Conservation (phyloP, 2,329 filamentous ascomycete genomes). For the Ramularia collo-cygni region DNA sequence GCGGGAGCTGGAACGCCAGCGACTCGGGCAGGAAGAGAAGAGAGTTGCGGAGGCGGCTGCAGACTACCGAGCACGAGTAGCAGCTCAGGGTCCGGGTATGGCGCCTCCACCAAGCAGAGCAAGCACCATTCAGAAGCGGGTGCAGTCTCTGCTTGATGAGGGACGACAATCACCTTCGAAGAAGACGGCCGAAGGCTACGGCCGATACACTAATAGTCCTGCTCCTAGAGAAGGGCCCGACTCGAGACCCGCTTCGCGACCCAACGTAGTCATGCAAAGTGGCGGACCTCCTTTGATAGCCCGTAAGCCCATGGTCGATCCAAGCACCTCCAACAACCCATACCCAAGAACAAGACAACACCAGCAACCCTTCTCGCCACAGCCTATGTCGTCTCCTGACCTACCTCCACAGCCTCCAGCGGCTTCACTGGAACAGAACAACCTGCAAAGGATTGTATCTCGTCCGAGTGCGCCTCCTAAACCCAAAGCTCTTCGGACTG, state of each 20-base stretch:
- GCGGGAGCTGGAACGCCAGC: conserved; percentile 76
- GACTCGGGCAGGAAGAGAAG: conserved; percentile 79
- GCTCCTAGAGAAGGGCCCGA: conserved; percentile 3
- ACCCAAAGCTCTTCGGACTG: conserved; percentile 51
- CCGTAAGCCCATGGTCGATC: conserved; percentile 17
- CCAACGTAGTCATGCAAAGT: conserved; percentile 9
- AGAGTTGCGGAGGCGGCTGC: conserved; percentile 82
- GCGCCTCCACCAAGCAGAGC: conserved; percentile 56
- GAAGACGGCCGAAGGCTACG: conserved; percentile 81
- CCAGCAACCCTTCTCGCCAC: conserved; percentile 4
- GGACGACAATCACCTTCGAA: conserved; percentile 53
- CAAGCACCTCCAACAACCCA: conserved; percentile 16
- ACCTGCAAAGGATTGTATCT: conserved; percentile 25
- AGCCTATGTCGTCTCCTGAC: background rate
- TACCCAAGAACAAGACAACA: conserved; percentile 21
- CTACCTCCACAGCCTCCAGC: conserved; percentile 6
- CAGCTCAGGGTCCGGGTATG: conserved; percentile 51
- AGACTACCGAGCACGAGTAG: conserved; percentile 73
- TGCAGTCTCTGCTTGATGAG: conserved; percentile 78
- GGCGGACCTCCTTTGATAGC: conserved; percentile 19
- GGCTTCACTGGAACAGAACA: conserved; percentile 5
- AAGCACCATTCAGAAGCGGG: conserved; percentile 83
- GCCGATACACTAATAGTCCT: conserved; percentile 64
- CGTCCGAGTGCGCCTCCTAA: conserved; percentile 54
- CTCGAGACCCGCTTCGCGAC: conserved; percentile 7